phyloP scores from a whole-genome alignment of 2,329 filamentous ascomycete species.

The Diplocarpon rosae region DNA sequence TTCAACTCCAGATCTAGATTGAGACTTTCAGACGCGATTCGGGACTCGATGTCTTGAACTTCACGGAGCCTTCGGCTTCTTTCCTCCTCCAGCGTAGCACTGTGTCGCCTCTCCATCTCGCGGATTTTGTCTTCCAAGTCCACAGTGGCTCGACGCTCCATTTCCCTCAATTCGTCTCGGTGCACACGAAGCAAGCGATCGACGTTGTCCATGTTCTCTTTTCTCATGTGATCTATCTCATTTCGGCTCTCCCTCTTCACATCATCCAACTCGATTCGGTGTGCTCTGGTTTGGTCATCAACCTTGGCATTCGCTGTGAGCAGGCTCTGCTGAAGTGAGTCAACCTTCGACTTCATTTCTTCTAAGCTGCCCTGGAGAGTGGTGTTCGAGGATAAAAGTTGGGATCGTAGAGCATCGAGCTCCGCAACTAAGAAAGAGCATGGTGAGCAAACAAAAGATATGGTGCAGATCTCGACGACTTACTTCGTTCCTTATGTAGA shows the following conservation, averaged over 20 bases:
- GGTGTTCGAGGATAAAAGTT: conserved; percentile 32
- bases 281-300: conserved; percentile 35
- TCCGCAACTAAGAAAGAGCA: conserved; percentile 28
- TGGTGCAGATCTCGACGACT: conserved; percentile 17
- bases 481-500: conserved; percentile 52
- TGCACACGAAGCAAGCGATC: conserved; percentile 50
- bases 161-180: conserved; percentile 53
- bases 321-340: conserved; percentile 31
- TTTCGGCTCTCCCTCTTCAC: conserved; percentile 41
- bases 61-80: conserved; percentile 46
- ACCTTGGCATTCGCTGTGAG: conserved; percentile 37
- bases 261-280: conserved; percentile 45
- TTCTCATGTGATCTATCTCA: conserved; percentile 43
- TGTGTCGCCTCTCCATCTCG: conserved; percentile 24
- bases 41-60: conserved; percentile 50
- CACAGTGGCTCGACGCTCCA: conserved; percentile 50
- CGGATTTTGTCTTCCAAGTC: conserved; percentile 25
- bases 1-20: conserved; percentile 21
- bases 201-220: conserved; percentile 40
- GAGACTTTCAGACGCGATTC: conserved; percentile 36
- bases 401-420: conserved; percentile 34
- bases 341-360: conserved; percentile 35
- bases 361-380: conserved; percentile 59
- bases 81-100: conserved; percentile 54
- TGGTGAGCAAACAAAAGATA: conserved; percentile 1